These are phyloP conservation scores for Suillus paluster DNA, from an alignment of 768 basidiomycete genomes.

Conservation along the genomic window DNA sequence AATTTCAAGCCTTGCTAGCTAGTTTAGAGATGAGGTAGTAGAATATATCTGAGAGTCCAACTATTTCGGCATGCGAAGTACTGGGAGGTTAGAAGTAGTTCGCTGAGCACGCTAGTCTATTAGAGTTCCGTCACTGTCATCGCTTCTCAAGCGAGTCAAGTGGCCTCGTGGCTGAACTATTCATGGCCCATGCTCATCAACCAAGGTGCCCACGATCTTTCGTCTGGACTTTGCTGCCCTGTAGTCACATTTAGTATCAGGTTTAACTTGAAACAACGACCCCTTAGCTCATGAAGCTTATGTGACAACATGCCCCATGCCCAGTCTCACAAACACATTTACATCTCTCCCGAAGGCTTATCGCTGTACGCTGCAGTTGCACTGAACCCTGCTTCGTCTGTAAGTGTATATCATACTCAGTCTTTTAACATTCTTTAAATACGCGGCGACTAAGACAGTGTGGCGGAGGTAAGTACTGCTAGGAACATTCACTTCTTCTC, in stretches of 20 bases:
- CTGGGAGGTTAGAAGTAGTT: too few species aligned
- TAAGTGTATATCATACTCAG: conserved; percentile 25
- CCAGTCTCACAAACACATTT: too few species aligned
- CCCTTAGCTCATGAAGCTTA: neutral
- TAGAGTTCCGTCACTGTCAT: neutral
- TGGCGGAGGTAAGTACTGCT: neutral
- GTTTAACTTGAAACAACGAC: neutral
- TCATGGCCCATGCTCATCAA: neutral
- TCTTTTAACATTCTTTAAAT: neutral
- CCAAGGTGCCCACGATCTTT: neutral
- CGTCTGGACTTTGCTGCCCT: neutral
- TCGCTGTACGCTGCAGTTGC: conserved; percentile 46
- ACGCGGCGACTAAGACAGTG: neutral
- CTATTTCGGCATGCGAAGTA: neutral
- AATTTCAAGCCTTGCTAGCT: neutral
- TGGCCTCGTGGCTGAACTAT: neutral
- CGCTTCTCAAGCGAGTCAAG: neutral
- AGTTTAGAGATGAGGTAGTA: neutral
- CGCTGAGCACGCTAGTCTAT: too few species aligned
- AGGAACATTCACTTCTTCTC: neutral
- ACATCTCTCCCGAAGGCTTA: conserved; percentile 41
- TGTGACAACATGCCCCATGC: neutral
- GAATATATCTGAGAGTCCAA: too few species aligned
- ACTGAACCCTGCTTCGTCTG: conserved; percentile 46
- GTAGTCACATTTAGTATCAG: neutral